Base-by-base conservation (phyloP, 169 alveolate genomes). In the Plasmodium coatneyi region DNA sequence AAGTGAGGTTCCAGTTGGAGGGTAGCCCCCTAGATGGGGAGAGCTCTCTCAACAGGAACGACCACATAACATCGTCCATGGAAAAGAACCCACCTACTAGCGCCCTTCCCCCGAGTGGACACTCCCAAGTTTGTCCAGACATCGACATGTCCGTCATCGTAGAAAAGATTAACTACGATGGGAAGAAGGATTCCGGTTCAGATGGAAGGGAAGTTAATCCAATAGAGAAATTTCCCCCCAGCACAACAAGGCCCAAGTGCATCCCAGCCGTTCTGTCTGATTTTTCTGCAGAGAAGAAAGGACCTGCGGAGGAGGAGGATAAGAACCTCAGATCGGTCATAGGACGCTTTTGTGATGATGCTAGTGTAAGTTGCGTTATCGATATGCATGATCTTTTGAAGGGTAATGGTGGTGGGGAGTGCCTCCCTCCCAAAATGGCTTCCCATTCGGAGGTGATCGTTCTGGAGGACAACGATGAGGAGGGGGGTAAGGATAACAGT, bases 391-490 rank as follows among this genome's bases (percentile, higher is more conserved):
- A 66, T 5, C 10, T 3, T 66, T 19, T 19, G 41, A 66, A 66
- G n/a, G 14, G 76, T 1, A n/a, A 22, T 19, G 32, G 22, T 60
- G 32, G 22, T 60, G 12, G 9, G 14, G 32, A 60, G 22, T 60
- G 76, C 28, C 76, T 66, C 36, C 41, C 36, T 5, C 76, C 76
- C 6, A 25, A 6, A n/a, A 41, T 9, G 30, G 9, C n/a, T 66
- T 25, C 36, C 76, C 12, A 66, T 28, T 66, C 76, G 36, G 76
- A 66, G 36, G 76, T 66, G 0, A 66, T 66, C 76, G n/a, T 66
- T 66, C 22, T 66, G 76, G 76, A 66, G 36, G 76, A 66, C 36
- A 28, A 66, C 30, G 76, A n/a, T 66, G 76, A 66, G 76, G 76
- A 22, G 28, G 43, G 36, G 30, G 3, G 32, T n/a, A 30, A 72